Base-by-base conservation (phyloP, 2,329 filamentous ascomycete genomes). In the Xylogone sp. region DNA sequence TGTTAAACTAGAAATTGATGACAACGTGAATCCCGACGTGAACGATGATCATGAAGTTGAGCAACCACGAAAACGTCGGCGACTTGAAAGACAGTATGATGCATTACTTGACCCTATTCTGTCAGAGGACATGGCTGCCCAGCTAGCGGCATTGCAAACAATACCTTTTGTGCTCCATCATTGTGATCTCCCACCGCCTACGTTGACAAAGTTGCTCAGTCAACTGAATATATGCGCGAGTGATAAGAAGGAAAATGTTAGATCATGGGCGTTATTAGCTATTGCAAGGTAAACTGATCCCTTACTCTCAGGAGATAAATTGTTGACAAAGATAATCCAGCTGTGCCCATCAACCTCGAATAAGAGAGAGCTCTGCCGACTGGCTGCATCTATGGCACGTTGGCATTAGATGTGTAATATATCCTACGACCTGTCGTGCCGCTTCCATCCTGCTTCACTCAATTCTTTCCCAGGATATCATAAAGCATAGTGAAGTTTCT, bases 241-340 rank as follows among this genome's bases (percentile, higher is more conserved):
- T 9, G 87, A 94, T 62, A 92, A 96, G 61, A 84, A 87, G 58
- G 70, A 72, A 13, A 68, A 70, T 8, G 73, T 86, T 42, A 81
- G 85, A 7, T 89, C 85, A 0, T 99, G 94, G 94, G 86, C 90
- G 18, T 83, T 96, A 74, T 68, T 97, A 48, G 86, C 85, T n/a
- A 82, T 90, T 64, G 77, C 89, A 56, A 89, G 88, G 90, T 92
- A 72, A 64, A 77, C 69, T 21, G 19, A 13, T 16, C 4, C n/a
- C 19, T 19, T 5, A 29, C 44, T n/a, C 24, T 20, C 9, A 18
- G 51, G 9, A 19, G n/a, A 24, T 27, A 13, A 9, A 42, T 57
- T 21, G 54, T 50, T 50, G 57, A 56, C 59, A 27, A 20, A 3
- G 50, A n/a, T 46, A 20, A 6, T 49, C 20, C 56, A 80, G 77